A percentile compares a stretch with the other conserved stretches of the same genome.
Conservation (phyloP, 768 basidiomycete species). For the Auriscalpium orientale region DNA sequence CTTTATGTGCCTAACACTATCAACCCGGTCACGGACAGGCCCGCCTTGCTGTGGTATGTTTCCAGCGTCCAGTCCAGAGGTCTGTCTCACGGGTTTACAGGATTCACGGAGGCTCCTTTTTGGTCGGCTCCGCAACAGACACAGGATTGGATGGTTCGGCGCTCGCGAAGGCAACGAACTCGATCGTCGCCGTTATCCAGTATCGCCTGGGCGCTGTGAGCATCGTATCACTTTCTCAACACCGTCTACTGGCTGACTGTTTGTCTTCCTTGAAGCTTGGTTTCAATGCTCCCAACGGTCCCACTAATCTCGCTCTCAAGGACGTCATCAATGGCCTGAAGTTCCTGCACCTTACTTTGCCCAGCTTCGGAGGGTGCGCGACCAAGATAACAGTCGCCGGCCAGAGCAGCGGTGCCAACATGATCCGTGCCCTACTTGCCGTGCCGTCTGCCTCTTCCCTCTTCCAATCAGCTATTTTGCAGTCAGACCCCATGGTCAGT, state of each 20-base stretch:
- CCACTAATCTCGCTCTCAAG: slow-evolving; percentile 63
- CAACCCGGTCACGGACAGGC: slow-evolving; percentile 26
- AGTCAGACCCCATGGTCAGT: slow-evolving; percentile 81
- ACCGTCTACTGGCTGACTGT: no score
- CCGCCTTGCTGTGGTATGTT: slow-evolving; percentile 54
- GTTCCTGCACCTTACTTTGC: slow-evolving; percentile 50
- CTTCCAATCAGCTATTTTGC: slow-evolving; percentile 73
- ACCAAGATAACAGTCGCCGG: slow-evolving; percentile 70
- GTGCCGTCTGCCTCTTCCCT: slow-evolving; percentile 60
- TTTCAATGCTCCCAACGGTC: slow-evolving; percentile 62
- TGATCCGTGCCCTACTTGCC: slow-evolving; percentile 73
- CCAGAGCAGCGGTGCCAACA: slow-evolving; percentile 72
- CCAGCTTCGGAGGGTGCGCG: slow-evolving; percentile 60
- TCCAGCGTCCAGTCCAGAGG: not conserved
- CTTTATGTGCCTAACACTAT: slow-evolving; percentile 54
- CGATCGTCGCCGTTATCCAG: slow-evolving; percentile 80
- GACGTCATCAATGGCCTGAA: slow-evolving; percentile 60
- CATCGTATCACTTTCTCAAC: not conserved
- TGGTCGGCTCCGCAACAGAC: slow-evolving; percentile 59
- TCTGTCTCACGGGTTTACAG: slow-evolving; percentile 27
- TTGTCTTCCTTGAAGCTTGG: slow-evolving; percentile 44
- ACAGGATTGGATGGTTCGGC: slow-evolving; percentile 73
- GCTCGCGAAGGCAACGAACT: slow-evolving; percentile 60
- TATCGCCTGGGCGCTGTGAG: slow-evolving; percentile 76
- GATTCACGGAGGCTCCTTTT: slow-evolving; percentile 85